Evolutionary conservation across 73 alveolate genomes (phyloP).

Genomic region (Symbiodinium pilosum): DNA sequence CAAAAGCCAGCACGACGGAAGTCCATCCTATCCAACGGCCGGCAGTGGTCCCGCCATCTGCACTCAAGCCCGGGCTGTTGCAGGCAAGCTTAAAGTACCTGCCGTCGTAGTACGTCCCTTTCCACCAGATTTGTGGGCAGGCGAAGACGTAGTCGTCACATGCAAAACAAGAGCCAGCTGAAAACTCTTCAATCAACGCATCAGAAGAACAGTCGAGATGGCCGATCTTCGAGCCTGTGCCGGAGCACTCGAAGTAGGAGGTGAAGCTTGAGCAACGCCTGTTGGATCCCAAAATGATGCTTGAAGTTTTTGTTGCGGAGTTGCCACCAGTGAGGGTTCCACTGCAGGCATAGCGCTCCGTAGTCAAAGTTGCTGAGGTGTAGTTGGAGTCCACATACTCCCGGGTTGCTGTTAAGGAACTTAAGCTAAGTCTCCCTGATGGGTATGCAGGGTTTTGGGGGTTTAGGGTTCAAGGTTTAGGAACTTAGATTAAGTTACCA

Average conservation of each 20-base stretch:
- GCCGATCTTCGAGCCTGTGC: not conserved
- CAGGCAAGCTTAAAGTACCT: not conserved
- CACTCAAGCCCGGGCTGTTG: not conserved
- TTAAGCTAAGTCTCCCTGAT: not conserved
- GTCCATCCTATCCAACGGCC: too few relatives aligned
- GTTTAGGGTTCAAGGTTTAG: too few relatives aligned
- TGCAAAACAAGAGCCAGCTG: not conserved
- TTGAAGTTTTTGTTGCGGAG: not conserved
- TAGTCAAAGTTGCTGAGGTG: not conserved
- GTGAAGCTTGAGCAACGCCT: not conserved
- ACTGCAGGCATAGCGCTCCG: conserved; percentile 34
- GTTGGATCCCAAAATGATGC: not conserved
- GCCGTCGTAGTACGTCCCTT: not conserved
- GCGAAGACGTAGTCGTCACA: not conserved
- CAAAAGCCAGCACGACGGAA: not conserved
- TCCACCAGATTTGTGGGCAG: conserved; percentile 9
- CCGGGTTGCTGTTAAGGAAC: not conserved
- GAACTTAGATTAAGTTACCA: too few relatives aligned
- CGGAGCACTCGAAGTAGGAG: conserved; percentile 20
- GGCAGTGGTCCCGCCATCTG: too few relatives aligned
- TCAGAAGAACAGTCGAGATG: not conserved
- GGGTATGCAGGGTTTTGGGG: too few relatives aligned
- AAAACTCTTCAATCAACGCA: not conserved
- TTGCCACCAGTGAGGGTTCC: not conserved
- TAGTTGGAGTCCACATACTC: not conserved